Percentiles rank a stretch among this genome's conserved stretches.
Conservation (phyloP, 75 land plant genomes). For the Pinus albicaulis region DNA sequence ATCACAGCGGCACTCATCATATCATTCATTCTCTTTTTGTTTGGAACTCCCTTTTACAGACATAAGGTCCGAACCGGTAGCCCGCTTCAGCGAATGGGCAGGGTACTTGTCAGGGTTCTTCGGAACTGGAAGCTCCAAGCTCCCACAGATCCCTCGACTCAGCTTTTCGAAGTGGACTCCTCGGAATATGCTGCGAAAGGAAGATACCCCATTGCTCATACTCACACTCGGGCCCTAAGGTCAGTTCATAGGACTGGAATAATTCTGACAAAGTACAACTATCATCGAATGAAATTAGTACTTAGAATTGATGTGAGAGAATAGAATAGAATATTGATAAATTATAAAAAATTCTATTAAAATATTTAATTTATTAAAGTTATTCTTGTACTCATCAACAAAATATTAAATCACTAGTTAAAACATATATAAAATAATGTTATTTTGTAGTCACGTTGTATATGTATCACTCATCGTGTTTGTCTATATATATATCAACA, state of each 20-base stretch:
- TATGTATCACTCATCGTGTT: too few relatives aligned
- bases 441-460: too few relatives aligned
- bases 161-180: constrained; percentile 66
- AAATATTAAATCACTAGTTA: too few relatives aligned
- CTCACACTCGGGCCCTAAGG: neutral
- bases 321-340: too few relatives aligned
- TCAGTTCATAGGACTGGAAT: neutral
- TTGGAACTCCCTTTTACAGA: constrained; percentile 68
- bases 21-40: constrained; percentile 60
- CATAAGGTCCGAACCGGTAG: constrained; percentile 60
- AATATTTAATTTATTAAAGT: too few relatives aligned
- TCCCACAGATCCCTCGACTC: constrained; percentile 28
- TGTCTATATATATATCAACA: too few relatives aligned
- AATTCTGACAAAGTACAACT: neutral
- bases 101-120: constrained; percentile 44
- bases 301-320: neutral
- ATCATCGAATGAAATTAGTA: constrained; percentile 9
- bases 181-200: neutral
- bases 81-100: constrained; percentile 45
- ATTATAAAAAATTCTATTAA: neutral
- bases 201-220: neutral
- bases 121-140: constrained; percentile 35
- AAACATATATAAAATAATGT: too few relatives aligned
- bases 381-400: too few relatives aligned
- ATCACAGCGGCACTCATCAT: constrained; percentile 66